These are phyloP conservation scores for Sporothrix brasiliensis DNA, from an alignment of 2,329 filamentous ascomycete genomes.

Conservation along the genomic window DNA sequence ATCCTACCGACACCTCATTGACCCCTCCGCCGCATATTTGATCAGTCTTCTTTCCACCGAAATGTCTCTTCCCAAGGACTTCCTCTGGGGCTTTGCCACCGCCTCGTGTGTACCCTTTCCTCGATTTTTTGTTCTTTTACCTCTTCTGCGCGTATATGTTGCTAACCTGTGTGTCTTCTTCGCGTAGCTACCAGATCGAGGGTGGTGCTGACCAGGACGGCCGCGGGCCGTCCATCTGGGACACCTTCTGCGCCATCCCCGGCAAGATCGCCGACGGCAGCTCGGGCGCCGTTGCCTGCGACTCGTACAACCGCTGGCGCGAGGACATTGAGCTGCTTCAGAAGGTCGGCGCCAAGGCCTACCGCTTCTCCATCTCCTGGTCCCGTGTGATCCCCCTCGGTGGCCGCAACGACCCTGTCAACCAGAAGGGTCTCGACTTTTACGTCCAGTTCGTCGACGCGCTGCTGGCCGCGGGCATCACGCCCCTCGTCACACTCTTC, in stretches of 20 bases:
- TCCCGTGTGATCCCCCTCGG: slow-evolving; percentile 84
- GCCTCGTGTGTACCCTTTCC: slow-evolving; percentile 59
- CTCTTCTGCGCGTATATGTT: neutral
- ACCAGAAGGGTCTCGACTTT: slow-evolving; percentile 74
- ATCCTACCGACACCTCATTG: neutral
- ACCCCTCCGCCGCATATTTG: neutral
- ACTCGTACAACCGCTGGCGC: slow-evolving; percentile 78
- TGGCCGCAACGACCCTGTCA: slow-evolving; percentile 78
- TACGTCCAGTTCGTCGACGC: slow-evolving; percentile 80
- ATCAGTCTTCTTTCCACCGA: slow-evolving; percentile 33
- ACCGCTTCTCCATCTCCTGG: slow-evolving; percentile 86
- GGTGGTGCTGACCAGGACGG: slow-evolving; percentile 74
- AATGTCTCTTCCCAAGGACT: slow-evolving; percentile 68
- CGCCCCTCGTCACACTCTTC: slow-evolving; percentile 78
- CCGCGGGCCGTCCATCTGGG: slow-evolving; percentile 83
- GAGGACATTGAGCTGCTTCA: slow-evolving; percentile 80
- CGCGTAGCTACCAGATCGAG: slow-evolving; percentile 82
- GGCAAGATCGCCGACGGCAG: slow-evolving; percentile 81
- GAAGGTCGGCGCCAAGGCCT: slow-evolving; percentile 69
- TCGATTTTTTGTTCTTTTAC: neutral
- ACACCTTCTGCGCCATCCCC: slow-evolving; percentile 78
- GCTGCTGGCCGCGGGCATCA: slow-evolving; percentile 73
- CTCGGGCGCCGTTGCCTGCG: slow-evolving; percentile 77
- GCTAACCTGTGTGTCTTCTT: neutral
- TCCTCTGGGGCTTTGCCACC: slow-evolving; percentile 79